These are phyloP conservation scores for Leishmania braziliensis DNA, from an alignment of 208 protist genomes.

Conservation along the genomic window DNA sequence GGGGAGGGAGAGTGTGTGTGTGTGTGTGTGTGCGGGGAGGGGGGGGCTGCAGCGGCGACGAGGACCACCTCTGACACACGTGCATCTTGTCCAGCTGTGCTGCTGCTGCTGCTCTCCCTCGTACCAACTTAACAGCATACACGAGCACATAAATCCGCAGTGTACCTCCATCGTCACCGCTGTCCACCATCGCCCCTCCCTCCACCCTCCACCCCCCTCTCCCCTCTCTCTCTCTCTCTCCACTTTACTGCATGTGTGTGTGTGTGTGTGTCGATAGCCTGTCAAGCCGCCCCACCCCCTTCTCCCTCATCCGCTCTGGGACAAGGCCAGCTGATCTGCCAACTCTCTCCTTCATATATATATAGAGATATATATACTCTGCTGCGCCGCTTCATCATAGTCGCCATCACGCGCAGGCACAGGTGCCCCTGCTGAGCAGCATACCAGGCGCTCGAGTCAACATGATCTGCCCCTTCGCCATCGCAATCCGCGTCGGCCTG, in stretches of 20 bases:
- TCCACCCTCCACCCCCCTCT: neutral
- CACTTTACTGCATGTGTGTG: too few species aligned
- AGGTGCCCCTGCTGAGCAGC: too few species aligned
- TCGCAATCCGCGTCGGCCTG: constrained; percentile 40
- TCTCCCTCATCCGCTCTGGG: neutral
- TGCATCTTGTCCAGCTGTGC: neutral
- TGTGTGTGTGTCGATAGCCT: neutral
- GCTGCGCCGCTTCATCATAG: neutral
- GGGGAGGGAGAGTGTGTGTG: too few species aligned
- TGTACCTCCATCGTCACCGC: neutral
- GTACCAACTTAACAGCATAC: neutral
- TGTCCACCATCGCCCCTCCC: neutral
- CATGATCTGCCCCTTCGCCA: constrained; percentile 48
- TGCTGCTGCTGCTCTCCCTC: neutral
- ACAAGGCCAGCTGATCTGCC: neutral
- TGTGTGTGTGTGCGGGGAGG: neutral
- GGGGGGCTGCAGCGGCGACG: neutral
- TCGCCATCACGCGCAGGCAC: neutral
- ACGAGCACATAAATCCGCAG: neutral
- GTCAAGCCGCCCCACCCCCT: too few species aligned
- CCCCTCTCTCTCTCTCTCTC: too few species aligned
- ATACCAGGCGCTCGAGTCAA: neutral
- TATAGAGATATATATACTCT: too few species aligned
- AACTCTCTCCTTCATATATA: neutral
- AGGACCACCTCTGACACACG: neutral